Conservation (phyloP, 2,329 filamentous ascomycete species). For the Apiospora rasikravindrae region DNA sequence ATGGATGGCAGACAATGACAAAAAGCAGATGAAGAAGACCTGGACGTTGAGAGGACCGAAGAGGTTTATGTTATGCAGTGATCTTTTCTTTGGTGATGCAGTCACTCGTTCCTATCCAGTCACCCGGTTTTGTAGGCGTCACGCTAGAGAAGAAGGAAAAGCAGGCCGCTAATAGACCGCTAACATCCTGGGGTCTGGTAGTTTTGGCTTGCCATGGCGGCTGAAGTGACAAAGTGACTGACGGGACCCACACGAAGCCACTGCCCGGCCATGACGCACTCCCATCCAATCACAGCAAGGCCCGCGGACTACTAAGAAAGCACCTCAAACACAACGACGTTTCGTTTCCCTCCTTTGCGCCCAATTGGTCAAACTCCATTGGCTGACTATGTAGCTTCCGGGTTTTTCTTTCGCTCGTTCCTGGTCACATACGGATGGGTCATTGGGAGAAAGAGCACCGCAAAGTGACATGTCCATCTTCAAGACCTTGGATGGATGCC, state of each 20-base stretch:
- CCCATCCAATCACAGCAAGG: background rate
- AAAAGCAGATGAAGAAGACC: background rate
- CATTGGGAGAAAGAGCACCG: background rate
- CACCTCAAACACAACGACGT: background rate
- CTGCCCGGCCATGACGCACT: background rate
- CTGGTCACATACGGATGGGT: background rate
- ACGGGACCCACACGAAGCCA: background rate
- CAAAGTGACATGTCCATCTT: background rate
- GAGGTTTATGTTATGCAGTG: background rate
- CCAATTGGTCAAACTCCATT: background rate
- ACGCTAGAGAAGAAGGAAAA: background rate
- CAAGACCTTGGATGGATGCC: background rate
- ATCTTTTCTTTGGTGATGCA: background rate
- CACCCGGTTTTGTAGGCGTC: background rate
- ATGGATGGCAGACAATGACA: background rate
- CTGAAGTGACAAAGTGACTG: background rate
- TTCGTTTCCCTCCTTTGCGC: constrained; percentile 10
- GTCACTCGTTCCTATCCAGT: background rate
- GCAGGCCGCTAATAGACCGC: background rate
- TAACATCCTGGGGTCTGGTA: background rate
- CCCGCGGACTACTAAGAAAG: background rate
- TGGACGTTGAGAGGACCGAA: background rate
- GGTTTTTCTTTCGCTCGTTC: background rate
- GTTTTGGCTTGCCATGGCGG: background rate
- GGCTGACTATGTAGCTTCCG: background rate